phyloP scores from a whole-genome alignment of 2,329 filamentous ascomycete genomes.

The Cercospora brassicicola region DNA sequence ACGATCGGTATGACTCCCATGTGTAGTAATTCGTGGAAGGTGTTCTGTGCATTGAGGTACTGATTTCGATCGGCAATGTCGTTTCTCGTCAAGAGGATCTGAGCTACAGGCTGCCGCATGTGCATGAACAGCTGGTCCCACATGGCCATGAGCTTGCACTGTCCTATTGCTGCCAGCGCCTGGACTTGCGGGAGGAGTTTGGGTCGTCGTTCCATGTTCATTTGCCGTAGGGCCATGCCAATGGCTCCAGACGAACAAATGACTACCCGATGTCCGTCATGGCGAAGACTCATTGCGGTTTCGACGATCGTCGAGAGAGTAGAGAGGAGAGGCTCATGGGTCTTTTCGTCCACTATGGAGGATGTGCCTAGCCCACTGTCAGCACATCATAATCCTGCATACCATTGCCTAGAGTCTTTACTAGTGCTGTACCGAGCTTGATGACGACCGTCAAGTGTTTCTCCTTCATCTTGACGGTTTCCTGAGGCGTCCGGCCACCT shows the following conservation, averaged over 20 bases:
- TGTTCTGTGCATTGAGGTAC: conserved; percentile 96
- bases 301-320: conserved; percentile 91
- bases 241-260: conserved; percentile 97
- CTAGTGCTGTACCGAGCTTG: conserved; percentile 67
- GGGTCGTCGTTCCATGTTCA: conserved; percentile 83
- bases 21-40: conserved; percentile 81
- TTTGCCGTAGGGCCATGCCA: conserved; percentile 84
- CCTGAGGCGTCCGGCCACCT: neutral
- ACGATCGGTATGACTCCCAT: conserved; percentile 98
- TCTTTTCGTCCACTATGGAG: conserved; percentile 97
- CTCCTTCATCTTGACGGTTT: conserved; percentile 61
- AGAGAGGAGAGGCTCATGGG: conserved; percentile 87
- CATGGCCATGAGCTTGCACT: conserved; percentile 89
- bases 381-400: conserved; percentile 17
- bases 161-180: conserved; percentile 91
- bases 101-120: conserved; percentile 84
- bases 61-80: conserved; percentile 95
- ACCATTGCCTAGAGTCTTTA: conserved; percentile 14
- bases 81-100: conserved; percentile 90
- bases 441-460: conserved; percentile 76
- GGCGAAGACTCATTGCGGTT: conserved; percentile 80
- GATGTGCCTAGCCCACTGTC: conserved; percentile 70
- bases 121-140: conserved; percentile 93
- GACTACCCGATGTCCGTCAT: conserved; percentile 91
- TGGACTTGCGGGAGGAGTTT: conserved; percentile 89